A percentile compares a stretch with the other conserved stretches of the same genome.
Evolutionary conservation across 192 early-diverging fungal genomes (phyloP).

Genomic region (Pilaira anomala): DNA sequence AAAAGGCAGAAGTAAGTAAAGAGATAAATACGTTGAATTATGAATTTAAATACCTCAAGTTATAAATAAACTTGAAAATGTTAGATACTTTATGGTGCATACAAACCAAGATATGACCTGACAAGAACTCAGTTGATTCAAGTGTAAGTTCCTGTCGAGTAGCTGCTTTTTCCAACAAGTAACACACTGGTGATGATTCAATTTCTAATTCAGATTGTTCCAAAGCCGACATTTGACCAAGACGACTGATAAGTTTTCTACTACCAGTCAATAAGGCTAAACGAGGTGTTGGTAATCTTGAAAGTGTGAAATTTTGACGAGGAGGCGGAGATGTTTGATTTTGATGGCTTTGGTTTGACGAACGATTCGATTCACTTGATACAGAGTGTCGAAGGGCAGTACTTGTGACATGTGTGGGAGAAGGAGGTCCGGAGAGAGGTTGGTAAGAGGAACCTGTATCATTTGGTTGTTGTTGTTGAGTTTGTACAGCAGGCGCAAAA

Average conservation of each 20-base stretch:
- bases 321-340: neutral
- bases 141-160: constrained; percentile 21
- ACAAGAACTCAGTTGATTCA: constrained; percentile 19
- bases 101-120: constrained; percentile 46
- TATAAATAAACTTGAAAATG: constrained; percentile 36
- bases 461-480: no score
- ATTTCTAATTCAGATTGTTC: constrained; percentile 8
- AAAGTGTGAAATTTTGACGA: constrained; percentile 10
- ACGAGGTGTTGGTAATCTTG: constrained; percentile 15
- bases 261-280: constrained; percentile 28
- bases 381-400: neutral
- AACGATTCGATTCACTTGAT: neutral
- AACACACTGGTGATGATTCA: constrained; percentile 13
- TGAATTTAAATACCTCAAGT: constrained; percentile 16
- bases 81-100: constrained; percentile 36
- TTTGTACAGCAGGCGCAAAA: no score
- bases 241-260: constrained; percentile 16
- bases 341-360: neutral
- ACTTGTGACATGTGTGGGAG: neutral
- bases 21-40: neutral
- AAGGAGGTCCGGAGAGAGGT: neutral
- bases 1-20: no score
- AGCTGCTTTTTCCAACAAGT: constrained; percentile 21
- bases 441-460: no score
- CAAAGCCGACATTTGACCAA: neutral